Percentiles rank a stretch among this genome's conserved stretches.
phyloP scores from a whole-genome alignment of 2,329 filamentous ascomycete genomes.

The Fusarium ramigenum region DNA sequence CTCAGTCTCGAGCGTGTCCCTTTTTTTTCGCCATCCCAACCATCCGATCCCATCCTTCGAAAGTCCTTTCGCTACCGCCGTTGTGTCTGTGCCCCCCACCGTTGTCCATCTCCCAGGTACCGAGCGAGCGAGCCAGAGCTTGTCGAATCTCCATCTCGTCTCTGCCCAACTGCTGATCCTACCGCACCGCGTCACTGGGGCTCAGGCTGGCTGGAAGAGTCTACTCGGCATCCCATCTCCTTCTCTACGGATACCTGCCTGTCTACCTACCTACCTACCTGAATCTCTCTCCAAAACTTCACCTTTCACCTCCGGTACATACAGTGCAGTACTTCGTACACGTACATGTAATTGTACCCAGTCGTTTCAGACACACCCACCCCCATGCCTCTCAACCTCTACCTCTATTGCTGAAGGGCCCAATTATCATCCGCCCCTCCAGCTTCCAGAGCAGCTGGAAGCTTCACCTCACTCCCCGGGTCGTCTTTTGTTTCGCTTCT shows the following conservation, averaged over 20 bases:
- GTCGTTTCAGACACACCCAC: conserved; percentile 45
- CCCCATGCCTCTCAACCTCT: conserved; percentile 46
- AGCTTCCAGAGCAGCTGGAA: conserved; percentile 43
- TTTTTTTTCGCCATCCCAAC: neutral
- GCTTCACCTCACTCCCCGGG: conserved; percentile 43
- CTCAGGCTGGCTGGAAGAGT: conserved; percentile 33
- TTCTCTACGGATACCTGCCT: conserved; percentile 9
- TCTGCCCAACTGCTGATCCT: conserved; percentile 47
- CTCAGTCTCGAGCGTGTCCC: conserved; percentile 28
- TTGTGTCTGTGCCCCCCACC: conserved; percentile 43
- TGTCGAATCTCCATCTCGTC: conserved; percentile 41
- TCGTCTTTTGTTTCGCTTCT: conserved; percentile 42
- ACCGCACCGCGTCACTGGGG: conserved; percentile 41
- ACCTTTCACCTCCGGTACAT: conserved; percentile 23
- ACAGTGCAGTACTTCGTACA: conserved; percentile 41
- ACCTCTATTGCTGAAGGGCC: conserved; percentile 44
- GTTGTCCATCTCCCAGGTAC: conserved; percentile 37
- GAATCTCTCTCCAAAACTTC: conserved; percentile 36
- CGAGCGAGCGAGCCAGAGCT: conserved; percentile 32
- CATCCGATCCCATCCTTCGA: conserved; percentile 23
- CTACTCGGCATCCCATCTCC: conserved; percentile 32
- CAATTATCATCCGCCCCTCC: conserved; percentile 44
- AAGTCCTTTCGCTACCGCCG: conserved; percentile 33
- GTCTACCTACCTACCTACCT: conserved; percentile 12
- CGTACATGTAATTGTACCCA: conserved; percentile 44